Evolutionary conservation across 345 rosid species (phyloP).

Genomic region (Corchorus capsularis): DNA sequence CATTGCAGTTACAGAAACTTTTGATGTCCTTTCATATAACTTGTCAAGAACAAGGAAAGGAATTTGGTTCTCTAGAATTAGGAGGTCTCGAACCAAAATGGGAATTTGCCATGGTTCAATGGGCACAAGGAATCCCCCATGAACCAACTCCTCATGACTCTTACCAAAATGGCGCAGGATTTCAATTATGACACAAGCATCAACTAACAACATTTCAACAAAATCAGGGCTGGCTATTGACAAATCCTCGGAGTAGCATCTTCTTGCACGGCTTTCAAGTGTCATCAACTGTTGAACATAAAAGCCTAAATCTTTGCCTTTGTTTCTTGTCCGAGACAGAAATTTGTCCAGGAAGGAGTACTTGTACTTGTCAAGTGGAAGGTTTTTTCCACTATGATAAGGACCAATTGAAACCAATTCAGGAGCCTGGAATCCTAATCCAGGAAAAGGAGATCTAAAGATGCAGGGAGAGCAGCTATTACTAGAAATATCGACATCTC

Average conservation of each 20-base stretch:
- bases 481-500: too few relatives aligned
- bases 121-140: background rate
- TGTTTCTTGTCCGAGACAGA: too few relatives aligned
- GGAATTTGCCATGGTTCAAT: background rate
- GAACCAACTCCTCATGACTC: background rate
- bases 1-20: too few relatives aligned
- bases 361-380: too few relatives aligned
- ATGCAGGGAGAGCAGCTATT: too few relatives aligned
- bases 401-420: slow-evolving; percentile 5
- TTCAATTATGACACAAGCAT: background rate
- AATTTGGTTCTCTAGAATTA: background rate
- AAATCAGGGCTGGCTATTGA: background rate
- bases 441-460: too few relatives aligned
- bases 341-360: too few relatives aligned
- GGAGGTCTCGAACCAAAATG: background rate
- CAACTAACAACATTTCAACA: background rate
- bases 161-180: background rate
- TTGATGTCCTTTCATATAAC: background rate
- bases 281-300: background rate
- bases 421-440: background rate
- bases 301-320: too few relatives aligned
- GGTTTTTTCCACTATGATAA: background rate
- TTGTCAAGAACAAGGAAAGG: background rate
- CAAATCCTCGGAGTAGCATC: background rate
- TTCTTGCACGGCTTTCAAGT: background rate